Percentiles rank a stretch among this genome's conserved stretches.
Evolutionary conservation across 352 stramenopile species (phyloP).

Genomic region (Phytophthora hybrid): DNA sequence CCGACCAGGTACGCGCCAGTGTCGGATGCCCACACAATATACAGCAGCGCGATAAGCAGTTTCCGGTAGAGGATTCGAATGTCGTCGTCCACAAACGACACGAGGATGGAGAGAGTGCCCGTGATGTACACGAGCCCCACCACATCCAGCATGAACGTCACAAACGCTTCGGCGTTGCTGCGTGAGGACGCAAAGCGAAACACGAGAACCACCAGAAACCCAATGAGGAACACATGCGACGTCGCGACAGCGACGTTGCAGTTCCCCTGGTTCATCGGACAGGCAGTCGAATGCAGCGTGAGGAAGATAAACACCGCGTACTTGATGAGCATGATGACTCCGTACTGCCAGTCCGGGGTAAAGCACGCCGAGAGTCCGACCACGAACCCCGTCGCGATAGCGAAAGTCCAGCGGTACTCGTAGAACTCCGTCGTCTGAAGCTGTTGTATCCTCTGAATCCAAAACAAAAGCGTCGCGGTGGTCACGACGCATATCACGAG

Average conservation of each 20-base stretch:
- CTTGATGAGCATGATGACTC: constrained; percentile 48
- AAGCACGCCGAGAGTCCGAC: constrained; percentile 50
- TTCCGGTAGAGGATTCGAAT: constrained; percentile 61
- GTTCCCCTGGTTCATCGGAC: constrained; percentile 53
- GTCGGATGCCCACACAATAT: constrained; percentile 83
- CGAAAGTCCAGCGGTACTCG: constrained; percentile 48
- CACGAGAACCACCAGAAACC: constrained; percentile 45
- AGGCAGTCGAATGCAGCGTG: constrained; percentile 61
- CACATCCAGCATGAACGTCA: constrained; percentile 58
- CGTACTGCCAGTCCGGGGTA: constrained; percentile 54
- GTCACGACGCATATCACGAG: constrained; percentile 28
- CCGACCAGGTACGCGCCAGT: constrained; percentile 94
- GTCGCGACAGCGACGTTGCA: constrained; percentile 46
- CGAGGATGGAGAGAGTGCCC: constrained; percentile 52
- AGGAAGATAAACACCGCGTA: constrained; percentile 55
- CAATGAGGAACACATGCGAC: constrained; percentile 40
- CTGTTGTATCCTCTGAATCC: constrained; percentile 37
- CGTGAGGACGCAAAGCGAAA: constrained; percentile 48
- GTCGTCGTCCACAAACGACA: constrained; percentile 65
- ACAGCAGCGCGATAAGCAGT: constrained; percentile 65
- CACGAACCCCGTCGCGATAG: constrained; percentile 43
- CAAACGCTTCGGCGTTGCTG: constrained; percentile 35
- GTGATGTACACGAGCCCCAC: constrained; percentile 68
- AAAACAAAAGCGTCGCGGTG: constrained; percentile 35
- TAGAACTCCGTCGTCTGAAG: constrained; percentile 58